Evolutionary conservation across 305 asterid genomes (phyloP), one percentile per base, ranked within the genome.

Genomic region (Stenogyne calaminthoides): DNA sequence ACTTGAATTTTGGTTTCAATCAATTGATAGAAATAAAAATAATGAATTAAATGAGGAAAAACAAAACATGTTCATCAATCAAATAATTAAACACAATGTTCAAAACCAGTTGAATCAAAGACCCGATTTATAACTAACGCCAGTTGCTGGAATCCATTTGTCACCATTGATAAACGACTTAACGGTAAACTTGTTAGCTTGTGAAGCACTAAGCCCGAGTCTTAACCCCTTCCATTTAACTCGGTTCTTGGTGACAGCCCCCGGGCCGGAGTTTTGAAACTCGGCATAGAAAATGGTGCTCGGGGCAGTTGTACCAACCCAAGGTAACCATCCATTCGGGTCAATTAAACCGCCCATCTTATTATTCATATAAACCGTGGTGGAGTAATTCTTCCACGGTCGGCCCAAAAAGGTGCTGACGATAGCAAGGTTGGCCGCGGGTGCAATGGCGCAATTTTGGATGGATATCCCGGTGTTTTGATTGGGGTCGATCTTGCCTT

Each of bases 331-430:
- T 0, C 97, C 97, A 4, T 51, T 72, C 0, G 91, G 87, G 76
- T 80, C 59, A 27, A 88, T 85, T 32, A 88, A 77, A 0, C 75
- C 18, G 9, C 42, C 88, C 71, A 91, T 71, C 73, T 51, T 67
- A n/a, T 16, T 83, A 2, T 89, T 78, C 47, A 84, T 47, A 64
- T 56, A 67, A 3, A 87, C 87, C 2, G 94, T 91, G 0, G 96
- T 87, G 36, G 97, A 91, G 68, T 86, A 81, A 34, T 87, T 84
- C 67, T 89, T 91, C 96, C 97, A 91, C 0, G 97, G 97, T 59
- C 97, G 84, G 3, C 97, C 92, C 64, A 91, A 64, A 83, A 81
- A 91, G 0, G 75, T 83, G 49, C 9, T 77, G 54, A 88, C 89
- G 0, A 91, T 91, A 10, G 76, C 14, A n/a, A 89, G 93, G 76